A percentile compares a stretch with the other conserved stretches of the same genome.
These are phyloP conservation scores for Diplodia mutila DNA, from an alignment of 2,329 filamentous ascomycete species.

Conservation along the genomic window DNA sequence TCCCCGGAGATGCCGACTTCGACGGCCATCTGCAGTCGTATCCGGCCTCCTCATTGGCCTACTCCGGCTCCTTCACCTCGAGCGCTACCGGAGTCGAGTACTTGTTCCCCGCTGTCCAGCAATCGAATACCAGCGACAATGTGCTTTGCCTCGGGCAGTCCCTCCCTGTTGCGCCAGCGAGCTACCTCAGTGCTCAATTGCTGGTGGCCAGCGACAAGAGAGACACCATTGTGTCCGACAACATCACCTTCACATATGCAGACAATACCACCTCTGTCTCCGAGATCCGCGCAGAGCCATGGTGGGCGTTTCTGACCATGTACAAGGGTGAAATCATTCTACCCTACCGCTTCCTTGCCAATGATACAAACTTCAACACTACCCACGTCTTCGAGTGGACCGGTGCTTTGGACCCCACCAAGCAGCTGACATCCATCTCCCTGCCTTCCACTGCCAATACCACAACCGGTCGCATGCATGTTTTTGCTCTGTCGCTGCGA, in stretches of 20 bases:
- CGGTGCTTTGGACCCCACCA: constrained; percentile 43
- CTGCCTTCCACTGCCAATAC: constrained; percentile 46
- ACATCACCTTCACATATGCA: constrained; percentile 49
- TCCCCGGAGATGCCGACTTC: constrained; percentile 53
- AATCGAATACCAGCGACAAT: constrained; percentile 42
- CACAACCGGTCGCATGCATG: constrained; percentile 44
- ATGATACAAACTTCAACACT: constrained; percentile 49
- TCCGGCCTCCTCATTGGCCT: constrained; percentile 39
- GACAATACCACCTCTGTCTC: constrained; percentile 47
- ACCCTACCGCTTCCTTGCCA: constrained; percentile 41
- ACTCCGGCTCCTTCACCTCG: constrained; percentile 45
- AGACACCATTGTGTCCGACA: constrained; percentile 45
- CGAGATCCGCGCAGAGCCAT: constrained; percentile 52
- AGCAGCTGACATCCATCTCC: constrained; percentile 45
- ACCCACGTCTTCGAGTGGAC: constrained; percentile 54
- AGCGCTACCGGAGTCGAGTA: constrained; percentile 48
- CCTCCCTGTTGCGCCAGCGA: constrained; percentile 39
- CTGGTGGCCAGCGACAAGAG: constrained; percentile 50
- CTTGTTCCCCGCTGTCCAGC: constrained; percentile 48
- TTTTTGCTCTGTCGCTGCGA: constrained; percentile 45
- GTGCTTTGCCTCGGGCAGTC: constrained; percentile 49
- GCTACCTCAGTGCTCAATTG: constrained; percentile 50
- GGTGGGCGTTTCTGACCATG: constrained; percentile 51
- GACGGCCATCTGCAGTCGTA: constrained; percentile 50
- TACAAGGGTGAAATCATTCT: constrained; percentile 51